Percentiles rank a stretch among this genome's conserved stretches.
phyloP scores from a whole-genome alignment of 2,329 filamentous ascomycete species.

The Dothistroma pini region DNA sequence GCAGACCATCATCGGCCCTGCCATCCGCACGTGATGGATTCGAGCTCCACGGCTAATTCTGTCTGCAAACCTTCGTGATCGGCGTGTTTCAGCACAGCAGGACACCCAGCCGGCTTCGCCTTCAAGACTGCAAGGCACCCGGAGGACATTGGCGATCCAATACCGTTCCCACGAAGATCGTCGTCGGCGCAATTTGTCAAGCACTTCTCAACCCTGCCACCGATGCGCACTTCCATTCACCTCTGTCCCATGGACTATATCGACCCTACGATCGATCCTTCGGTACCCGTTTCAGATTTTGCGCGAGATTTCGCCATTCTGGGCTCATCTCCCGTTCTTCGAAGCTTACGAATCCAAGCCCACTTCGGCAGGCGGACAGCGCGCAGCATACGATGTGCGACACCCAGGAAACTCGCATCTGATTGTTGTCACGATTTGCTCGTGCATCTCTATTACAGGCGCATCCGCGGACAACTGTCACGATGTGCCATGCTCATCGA shows the following conservation, averaged over 20 bases:
- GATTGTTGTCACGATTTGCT: not conserved
- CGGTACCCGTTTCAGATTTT: not conserved
- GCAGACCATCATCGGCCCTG: not conserved
- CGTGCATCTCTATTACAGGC: not conserved
- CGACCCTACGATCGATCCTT: not conserved
- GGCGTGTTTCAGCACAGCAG: not conserved
- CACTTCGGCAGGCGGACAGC: not conserved
- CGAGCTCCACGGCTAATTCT: not conserved
- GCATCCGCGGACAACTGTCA: not conserved
- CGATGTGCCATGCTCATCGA: not conserved
- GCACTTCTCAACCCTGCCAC: not conserved
- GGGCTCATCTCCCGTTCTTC: not conserved
- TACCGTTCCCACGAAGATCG: not conserved
- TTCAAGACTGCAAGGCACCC: not conserved
- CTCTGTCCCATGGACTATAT: not conserved
- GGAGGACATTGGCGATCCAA: not conserved
- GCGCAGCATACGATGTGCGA: not conserved
- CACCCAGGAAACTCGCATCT: not conserved
- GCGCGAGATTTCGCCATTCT: not conserved
- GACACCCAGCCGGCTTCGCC: not conserved
- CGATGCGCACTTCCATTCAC: not conserved
- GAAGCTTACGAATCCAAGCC: not conserved
- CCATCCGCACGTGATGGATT: not conserved
- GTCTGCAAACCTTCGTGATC: not conserved
- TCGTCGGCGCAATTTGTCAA: not conserved